Conservation (phyloP, 164 flowering plant genomes). For the Akebia trifoliata region DNA sequence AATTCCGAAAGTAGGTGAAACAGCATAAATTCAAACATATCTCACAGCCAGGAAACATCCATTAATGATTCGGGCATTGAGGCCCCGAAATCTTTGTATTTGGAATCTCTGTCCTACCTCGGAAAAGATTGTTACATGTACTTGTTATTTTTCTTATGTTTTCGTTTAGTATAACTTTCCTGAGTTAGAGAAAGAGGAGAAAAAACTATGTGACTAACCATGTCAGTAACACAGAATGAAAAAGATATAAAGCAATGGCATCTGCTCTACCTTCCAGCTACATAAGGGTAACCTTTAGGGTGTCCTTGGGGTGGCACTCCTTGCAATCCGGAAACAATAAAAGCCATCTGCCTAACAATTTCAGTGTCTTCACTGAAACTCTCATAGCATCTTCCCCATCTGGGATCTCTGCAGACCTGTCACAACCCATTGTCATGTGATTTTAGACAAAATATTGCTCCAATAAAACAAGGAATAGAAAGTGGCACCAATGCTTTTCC, state of each 20-base stretch:
- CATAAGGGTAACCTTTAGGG: constrained; percentile 62
- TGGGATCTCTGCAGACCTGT: constrained; percentile 69
- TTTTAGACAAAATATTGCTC: background rate
- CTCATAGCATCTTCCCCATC: constrained; percentile 80
- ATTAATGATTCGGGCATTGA: background rate
- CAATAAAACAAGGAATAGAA: background rate
- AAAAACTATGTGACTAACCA: background rate
- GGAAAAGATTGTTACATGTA: no score
- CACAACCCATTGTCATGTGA: constrained; percentile 5
- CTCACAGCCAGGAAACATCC: no score
- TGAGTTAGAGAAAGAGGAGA: background rate
- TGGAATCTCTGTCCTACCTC: no score
- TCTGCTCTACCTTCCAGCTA: constrained; percentile 61
- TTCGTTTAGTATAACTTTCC: no score
- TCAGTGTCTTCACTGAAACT: constrained; percentile 64
- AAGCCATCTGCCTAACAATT: constrained; percentile 56
- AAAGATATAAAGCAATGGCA: background rate
- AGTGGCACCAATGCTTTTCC: background rate
- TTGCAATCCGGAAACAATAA: constrained; percentile 55
- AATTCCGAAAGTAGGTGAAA: background rate
- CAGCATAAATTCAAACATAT: background rate
- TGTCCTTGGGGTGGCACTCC: constrained; percentile 55
- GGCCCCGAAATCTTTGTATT: background rate
- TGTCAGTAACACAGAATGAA: background rate
- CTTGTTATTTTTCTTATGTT: background rate